Conservation (phyloP, 208 protist genomes). For the Baffinella frigidus region DNA sequence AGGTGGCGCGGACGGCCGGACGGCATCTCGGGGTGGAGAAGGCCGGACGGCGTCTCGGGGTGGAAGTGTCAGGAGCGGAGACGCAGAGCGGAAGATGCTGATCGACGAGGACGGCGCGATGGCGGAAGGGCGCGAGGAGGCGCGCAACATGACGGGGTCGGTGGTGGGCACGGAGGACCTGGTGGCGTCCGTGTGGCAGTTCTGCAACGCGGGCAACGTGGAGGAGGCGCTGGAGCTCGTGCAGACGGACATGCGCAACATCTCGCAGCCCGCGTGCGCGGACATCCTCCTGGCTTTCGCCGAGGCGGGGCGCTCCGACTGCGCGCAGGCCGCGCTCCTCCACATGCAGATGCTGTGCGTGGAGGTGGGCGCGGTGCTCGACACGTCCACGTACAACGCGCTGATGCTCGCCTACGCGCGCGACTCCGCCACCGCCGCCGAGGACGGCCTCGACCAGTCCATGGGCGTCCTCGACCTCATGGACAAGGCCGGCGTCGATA, state of each 20-base stretch:
- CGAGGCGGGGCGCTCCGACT: slow-evolving; percentile 14
- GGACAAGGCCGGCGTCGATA: not conserved
- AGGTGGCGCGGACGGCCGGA: too few relatives aligned
- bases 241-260: not conserved
- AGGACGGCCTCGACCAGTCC: not conserved
- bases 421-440: not conserved
- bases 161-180: not conserved
- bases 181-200: not conserved
- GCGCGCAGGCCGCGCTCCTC: slow-evolving; percentile 1
- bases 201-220: not conserved
- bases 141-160: too few relatives aligned
- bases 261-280: not conserved
- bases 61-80: too few relatives aligned
- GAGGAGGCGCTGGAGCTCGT: slow-evolving; percentile 14
- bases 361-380: slow-evolving; percentile 10
- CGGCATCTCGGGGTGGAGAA: too few relatives aligned
- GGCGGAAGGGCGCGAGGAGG: too few relatives aligned
- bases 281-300: not conserved
- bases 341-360: slow-evolving; percentile 42
- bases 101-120: too few relatives aligned
- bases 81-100: too few relatives aligned
- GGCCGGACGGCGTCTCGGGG: too few relatives aligned
- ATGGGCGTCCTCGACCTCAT: slow-evolving; percentile 33
- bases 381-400: slow-evolving; percentile 1
- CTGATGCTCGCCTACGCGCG: slow-evolving; percentile 37